A percentile compares a stretch with the other conserved stretches of the same genome.
Evolutionary conservation across 2,329 filamentous ascomycete genomes (phyloP).

Genomic region (Epichloe festucae): DNA sequence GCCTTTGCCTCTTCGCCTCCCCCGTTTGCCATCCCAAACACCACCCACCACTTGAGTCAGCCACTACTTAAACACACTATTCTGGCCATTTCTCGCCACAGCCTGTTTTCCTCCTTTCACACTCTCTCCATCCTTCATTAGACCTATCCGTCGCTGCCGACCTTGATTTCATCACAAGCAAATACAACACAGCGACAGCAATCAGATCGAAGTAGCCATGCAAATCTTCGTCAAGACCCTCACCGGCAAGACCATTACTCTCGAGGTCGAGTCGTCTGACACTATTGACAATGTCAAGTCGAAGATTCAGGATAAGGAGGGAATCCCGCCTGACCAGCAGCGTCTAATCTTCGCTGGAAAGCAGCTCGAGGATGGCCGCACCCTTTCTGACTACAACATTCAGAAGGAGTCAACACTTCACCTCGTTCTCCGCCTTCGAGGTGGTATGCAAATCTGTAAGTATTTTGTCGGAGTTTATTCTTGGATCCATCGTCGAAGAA

Average conservation of each 20-base stretch:
- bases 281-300: slow-evolving; percentile 96
- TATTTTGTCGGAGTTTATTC: slow-evolving; percentile 4
- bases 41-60: neutral
- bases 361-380: slow-evolving; percentile 80
- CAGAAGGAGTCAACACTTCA: slow-evolving; percentile 59
- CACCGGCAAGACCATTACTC: slow-evolving; percentile 50
- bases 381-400: slow-evolving; percentile 43
- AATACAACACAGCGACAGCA: slow-evolving; percentile 1
- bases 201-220: slow-evolving; percentile 7
- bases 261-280: slow-evolving; percentile 73
- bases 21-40: slow-evolving; percentile 8
- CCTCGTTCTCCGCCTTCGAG: slow-evolving; percentile 58
- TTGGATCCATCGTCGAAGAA: neutral
- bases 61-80: slow-evolving; percentile 20
- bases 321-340: slow-evolving; percentile 93
- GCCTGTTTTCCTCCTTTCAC: slow-evolving; percentile 4
- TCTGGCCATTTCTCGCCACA: slow-evolving; percentile 10
- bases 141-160: slow-evolving; percentile 7
- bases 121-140: neutral
- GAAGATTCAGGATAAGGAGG: slow-evolving; percentile 98
- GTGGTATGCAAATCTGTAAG: slow-evolving; percentile 54
- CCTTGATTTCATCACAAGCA: too few relatives aligned
- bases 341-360: slow-evolving; percentile 94
- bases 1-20: slow-evolving; percentile 11
- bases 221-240: slow-evolving; percentile 28